Base-by-base conservation (phyloP, 371 early-diverging fungal species). In the Mucor irregularis region DNA sequence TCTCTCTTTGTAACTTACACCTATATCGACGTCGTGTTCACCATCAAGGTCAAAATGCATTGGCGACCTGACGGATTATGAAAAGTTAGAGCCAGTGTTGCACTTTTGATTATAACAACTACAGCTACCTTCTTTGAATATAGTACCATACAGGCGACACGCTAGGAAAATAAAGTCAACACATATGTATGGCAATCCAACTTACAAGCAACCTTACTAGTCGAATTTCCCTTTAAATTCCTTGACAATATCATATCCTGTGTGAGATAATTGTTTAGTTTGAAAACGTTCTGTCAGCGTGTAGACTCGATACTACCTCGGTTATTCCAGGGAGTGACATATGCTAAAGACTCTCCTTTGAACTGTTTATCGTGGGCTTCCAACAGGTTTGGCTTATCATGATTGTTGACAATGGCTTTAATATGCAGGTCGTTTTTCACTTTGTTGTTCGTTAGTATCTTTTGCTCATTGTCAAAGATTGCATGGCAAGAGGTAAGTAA, bases 271-370 rank as follows among this genome's bases (percentile, higher is more conserved):
- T 10, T 17, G 5, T 38, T 38, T 10, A 22, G 7, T 21, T 4
- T 22, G 42, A 13, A 21, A 10, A 2, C 16, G 21, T 34, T 34
- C 14, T n/a, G 13, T 31, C 24, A 48, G 26, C 16, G 5, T 28
- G n/a, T 26, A 24, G 4, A 5, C 2, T 9, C 0, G 8, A 14
- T 11, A 14, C 4, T 58, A 72, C 87, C 87, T 56, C 72, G 66
- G 51, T 76, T 80, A 59, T 88, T 84, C 88, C 88, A 88, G 2
- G 88, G 88, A 0, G 88, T 88, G 14, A 88, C 83, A 59, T 84
- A 88, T 7, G 77, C 88, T 37, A 88, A 49, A 1, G 76, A 71
- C 6, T 65, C 65, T 13, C 67, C 75, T 37, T 60, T 24, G 38
- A 76, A 78, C 8, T 49, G 47, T 54, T 81, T 81, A 4, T 43